phyloP scores from a whole-genome alignment of 495 filamentous ascomycete species.

The Chaetomium fimeti region DNA sequence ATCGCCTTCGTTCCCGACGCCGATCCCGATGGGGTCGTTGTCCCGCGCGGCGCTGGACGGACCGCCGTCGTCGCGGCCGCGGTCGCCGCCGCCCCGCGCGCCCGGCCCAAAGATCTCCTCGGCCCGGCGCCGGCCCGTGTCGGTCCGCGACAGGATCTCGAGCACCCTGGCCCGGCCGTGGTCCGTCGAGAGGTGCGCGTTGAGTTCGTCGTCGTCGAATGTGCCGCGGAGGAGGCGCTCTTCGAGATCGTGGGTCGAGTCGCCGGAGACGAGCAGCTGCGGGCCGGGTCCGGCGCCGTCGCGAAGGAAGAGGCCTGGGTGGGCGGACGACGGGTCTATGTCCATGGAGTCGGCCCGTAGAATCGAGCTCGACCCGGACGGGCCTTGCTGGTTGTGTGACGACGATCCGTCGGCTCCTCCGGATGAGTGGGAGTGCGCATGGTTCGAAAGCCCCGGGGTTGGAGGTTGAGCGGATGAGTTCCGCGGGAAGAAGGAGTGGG shows the following conservation, averaged over 20 bases:
- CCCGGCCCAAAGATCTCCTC: slow-evolving; percentile 44
- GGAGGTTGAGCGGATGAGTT: slow-evolving; percentile 41
- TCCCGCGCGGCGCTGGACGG: slow-evolving; percentile 14
- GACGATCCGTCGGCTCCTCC: slow-evolving; percentile 30
- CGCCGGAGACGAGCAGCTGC: slow-evolving; percentile 33
- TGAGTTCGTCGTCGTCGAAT: slow-evolving; percentile 36
- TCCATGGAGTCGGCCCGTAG: slow-evolving; percentile 36
- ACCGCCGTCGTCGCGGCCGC: neutral
- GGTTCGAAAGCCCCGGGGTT: slow-evolving; percentile 40
- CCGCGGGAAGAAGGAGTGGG: slow-evolving; percentile 41
- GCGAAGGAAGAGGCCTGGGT: slow-evolving; percentile 43
- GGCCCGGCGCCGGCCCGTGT: slow-evolving; percentile 40
- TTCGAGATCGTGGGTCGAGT: slow-evolving; percentile 40
- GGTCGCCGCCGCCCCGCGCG: slow-evolving; percentile 31
- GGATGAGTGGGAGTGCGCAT: slow-evolving; percentile 36
- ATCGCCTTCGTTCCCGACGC: slow-evolving; percentile 43
- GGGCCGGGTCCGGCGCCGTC: slow-evolving; percentile 34
- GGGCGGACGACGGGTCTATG: slow-evolving; percentile 30
- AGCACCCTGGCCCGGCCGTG: slow-evolving; percentile 37
- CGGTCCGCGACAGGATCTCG: slow-evolving; percentile 43
- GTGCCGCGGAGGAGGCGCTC: slow-evolving; percentile 42
- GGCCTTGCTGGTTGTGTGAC: slow-evolving; percentile 36
- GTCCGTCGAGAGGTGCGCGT: slow-evolving; percentile 34
- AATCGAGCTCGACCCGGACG: slow-evolving; percentile 20
- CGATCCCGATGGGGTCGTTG: slow-evolving; percentile 36